phyloP scores from a whole-genome alignment of 495 filamentous ascomycete genomes.

The Penicillium tannophilum region DNA sequence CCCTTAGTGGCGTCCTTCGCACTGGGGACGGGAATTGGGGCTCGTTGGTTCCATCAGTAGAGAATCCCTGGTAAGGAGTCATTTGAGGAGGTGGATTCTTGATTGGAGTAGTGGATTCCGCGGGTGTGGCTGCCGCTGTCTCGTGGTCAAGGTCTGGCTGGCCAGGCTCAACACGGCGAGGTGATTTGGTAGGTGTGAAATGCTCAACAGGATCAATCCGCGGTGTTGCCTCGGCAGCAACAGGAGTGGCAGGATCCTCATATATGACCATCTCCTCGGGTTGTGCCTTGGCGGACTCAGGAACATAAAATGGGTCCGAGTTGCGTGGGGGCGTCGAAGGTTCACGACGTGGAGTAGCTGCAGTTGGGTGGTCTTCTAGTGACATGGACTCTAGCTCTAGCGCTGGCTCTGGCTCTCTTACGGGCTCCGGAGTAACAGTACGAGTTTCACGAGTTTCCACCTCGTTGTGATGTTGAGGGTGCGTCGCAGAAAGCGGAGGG shows the following conservation, averaged over 20 bases:
- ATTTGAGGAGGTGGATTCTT: slow-evolving; percentile 19
- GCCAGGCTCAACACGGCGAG: slow-evolving; percentile 5
- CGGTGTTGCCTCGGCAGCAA: slow-evolving; percentile 13
- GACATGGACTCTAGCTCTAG: slow-evolving; percentile 19
- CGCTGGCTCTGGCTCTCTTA: slow-evolving; percentile 16
- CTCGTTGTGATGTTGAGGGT: slow-evolving; percentile 12
- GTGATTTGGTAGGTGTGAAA: slow-evolving; percentile 17
- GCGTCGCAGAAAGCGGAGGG: slow-evolving; percentile 25
- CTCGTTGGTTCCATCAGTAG: slow-evolving; percentile 13
- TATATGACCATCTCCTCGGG: slow-evolving; percentile 41
- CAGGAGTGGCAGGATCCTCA: slow-evolving; percentile 43
- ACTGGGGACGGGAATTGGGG: slow-evolving; percentile 20
- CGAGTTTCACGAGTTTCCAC: slow-evolving; percentile 1
- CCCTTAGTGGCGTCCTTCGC: slow-evolving; percentile 24
- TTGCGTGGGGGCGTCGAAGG: slow-evolving; percentile 11
- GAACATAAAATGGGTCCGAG: slow-evolving; percentile 2
- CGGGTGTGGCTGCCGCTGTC: neutral
- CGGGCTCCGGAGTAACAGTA: slow-evolving; percentile 10
- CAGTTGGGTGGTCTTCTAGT: slow-evolving; percentile 14
- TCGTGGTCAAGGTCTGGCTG: slow-evolving; percentile 9
- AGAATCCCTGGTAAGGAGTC: slow-evolving; percentile 11
- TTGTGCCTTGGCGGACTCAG: slow-evolving; percentile 21
- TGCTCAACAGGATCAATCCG: slow-evolving; percentile 12
- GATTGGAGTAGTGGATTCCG: slow-evolving; percentile 11
- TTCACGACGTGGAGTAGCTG: slow-evolving; percentile 10